Conservation (phyloP, 805 yeast species). For the Kluyveromyces starmeri region DNA sequence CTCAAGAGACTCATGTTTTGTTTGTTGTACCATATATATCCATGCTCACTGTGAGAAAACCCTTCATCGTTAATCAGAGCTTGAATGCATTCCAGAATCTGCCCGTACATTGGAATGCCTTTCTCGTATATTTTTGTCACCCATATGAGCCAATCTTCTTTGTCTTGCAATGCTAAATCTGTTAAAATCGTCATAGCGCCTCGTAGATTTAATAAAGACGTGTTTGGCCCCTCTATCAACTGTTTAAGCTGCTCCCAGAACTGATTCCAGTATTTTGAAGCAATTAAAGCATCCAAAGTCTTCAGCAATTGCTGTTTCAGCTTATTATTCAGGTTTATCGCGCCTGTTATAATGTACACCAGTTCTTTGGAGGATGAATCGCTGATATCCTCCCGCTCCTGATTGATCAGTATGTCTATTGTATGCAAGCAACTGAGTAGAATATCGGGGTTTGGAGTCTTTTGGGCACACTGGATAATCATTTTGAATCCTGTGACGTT, state of each 20-base stretch:
- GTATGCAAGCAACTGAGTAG: constrained; percentile 29
- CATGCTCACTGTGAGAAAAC: background rate
- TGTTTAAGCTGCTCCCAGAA: constrained; percentile 33
- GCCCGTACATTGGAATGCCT: constrained; percentile 1
- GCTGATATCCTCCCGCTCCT: constrained; percentile 14
- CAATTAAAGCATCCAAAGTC: constrained; percentile 31
- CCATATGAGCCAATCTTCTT: constrained; percentile 3
- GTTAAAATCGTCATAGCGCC: constrained; percentile 3
- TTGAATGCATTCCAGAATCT: constrained; percentile 2
- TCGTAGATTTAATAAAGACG: background rate
- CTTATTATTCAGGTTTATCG: constrained; percentile 2
- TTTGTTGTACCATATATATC: background rate
- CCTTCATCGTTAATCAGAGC: constrained; percentile 1
- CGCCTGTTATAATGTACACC: background rate
- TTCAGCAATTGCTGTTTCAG: constrained; percentile 3
- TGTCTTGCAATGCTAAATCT: constrained; percentile 4
- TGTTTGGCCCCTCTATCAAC: constrained; percentile 4
- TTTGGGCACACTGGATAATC: constrained; percentile 19
- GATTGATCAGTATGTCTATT: constrained; percentile 18
- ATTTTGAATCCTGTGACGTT: background rate
- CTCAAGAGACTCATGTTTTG: background rate
- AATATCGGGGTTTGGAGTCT: constrained; percentile 31
- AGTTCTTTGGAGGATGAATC: constrained; percentile 15
- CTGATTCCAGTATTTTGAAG: constrained; percentile 41
- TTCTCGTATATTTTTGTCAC: background rate